Conservation (phyloP, 23 red algal genomes). For the Gracilaria caudata region DNA sequence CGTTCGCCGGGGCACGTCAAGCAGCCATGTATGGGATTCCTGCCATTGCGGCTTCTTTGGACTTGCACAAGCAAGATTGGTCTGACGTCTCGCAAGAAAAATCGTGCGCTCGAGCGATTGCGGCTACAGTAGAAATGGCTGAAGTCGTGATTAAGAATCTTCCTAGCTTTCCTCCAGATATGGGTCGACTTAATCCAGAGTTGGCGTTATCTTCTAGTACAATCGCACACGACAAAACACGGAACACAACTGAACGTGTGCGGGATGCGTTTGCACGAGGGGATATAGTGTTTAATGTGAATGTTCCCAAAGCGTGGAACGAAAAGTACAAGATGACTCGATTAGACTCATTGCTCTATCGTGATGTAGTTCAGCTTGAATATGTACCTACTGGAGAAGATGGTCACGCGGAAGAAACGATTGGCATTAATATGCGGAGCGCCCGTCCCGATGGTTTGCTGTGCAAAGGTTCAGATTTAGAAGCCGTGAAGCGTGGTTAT, state of each 20-base stretch:
- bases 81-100: not conserved
- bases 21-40: conserved; percentile 92
- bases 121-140: conserved; percentile 38
- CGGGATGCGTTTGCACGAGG: conserved; percentile 80
- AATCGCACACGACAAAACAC: not conserved
- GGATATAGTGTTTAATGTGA: conserved; percentile 88
- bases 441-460: conserved; percentile 1
- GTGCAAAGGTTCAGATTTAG: conserved; percentile 61
- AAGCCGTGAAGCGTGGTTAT: conserved; percentile 31
- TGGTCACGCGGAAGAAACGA: not conserved
- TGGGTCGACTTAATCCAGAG: conserved; percentile 1
- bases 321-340: conserved; percentile 62
- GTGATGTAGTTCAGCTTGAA: conserved; percentile 66
- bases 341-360: conserved; percentile 93
- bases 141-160: conserved; percentile 32
- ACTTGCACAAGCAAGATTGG: conserved; percentile 24
- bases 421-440: conserved; percentile 21
- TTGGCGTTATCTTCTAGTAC: not conserved
- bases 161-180: conserved; percentile 11
- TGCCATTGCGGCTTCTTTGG: conserved; percentile 76
- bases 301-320: conserved; percentile 81
- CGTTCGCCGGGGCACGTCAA: conserved; percentile 95
- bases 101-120: conserved; percentile 8
- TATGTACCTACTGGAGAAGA: not conserved
- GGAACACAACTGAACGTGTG: conserved; percentile 2